Base-by-base conservation (phyloP, 202 grass and related monocot genomes). In the Alloteropsis angusta region DNA sequence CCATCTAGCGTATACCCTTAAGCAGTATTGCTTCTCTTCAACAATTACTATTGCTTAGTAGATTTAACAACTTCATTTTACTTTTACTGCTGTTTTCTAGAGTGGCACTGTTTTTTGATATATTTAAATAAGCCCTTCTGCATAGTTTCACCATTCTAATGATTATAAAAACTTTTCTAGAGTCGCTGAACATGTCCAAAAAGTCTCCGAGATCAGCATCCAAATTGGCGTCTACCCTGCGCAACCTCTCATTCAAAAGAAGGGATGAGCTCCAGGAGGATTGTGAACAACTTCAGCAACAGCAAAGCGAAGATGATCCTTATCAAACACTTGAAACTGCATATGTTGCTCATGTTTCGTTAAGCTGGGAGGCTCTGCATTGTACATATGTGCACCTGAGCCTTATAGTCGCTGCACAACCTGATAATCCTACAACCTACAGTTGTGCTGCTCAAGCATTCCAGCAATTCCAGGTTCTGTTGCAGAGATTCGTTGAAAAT, bases 291-390 rank as follows among this genome's bases (percentile, higher is more conserved):
- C 77, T 90, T 50, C 80, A 86, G 70, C 85, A 80, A 65, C 77
- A 80, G 16, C 56, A 84, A 53, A 71, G 50, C 0, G 83, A 88
- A 26, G 83, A 87, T 64, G 85, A 93, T 64, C 92, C 85, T 19
- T 87, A 81, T 75, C 83, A 89, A 66, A 89, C 75, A 68, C 85
- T 99, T 72, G 96, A 99, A 77, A 88, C 82, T 41, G 86, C 92
- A 15, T 99, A 96, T 74, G 86, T 93, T 62, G 96, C 88, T 43
- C 92, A 99, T 2, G 82, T 99, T 79, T 90, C 87, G 15, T 87
- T 99, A 80, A 93, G 92, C 54, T 99, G 92, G 96, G 96, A 99
- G 68, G 96, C 84, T 64, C 83, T 99, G 50, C 86, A 99, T 85
- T 93, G 92, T 62, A 91, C 87, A 26, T 99, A 93, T 74, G 85